Conservation (phyloP, 768 basidiomycete genomes). For the Termitomyces sp. region DNA sequence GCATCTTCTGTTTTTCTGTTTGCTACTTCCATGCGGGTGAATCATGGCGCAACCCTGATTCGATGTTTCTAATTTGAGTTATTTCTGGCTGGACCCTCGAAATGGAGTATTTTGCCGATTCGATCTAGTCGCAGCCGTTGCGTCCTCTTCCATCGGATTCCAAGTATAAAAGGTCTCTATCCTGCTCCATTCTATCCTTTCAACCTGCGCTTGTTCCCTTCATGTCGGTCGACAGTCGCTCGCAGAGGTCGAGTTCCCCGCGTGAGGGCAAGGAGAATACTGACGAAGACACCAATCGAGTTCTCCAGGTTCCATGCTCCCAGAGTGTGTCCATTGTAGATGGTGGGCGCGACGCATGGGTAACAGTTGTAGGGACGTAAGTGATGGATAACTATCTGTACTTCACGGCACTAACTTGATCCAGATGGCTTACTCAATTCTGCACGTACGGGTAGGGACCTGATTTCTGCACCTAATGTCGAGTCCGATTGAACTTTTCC, state of each 20-base stretch:
- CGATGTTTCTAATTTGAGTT: conserved; percentile 1
- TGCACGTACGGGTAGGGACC: conserved; percentile 38
- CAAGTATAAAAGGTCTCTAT: conserved; percentile 1
- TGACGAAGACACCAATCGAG: not conserved
- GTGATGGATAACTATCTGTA: conserved; percentile 13
- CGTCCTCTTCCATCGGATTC: conserved; percentile 4
- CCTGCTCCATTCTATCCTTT: not conserved
- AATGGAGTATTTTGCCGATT: not conserved
- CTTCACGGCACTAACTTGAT: not conserved
- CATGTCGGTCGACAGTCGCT: conserved; percentile 8
- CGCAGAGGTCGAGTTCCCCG: not conserved
- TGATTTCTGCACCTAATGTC: not conserved
- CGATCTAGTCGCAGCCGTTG: conserved; percentile 1
- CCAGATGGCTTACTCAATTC: conserved; percentile 39
- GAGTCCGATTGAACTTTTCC: conserved; percentile 17
- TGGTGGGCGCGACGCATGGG: conserved; percentile 37
- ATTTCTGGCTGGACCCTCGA: not conserved
- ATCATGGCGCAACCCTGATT: conserved; percentile 2
- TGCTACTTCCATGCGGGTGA: conserved; percentile 7
- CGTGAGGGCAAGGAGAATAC: not conserved
- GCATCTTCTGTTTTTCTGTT: not conserved
- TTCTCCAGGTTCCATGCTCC: not conserved
- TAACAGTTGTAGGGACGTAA: conserved; percentile 40
- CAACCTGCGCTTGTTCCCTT: not conserved
- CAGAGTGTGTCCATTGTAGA: conserved; percentile 18